Base-by-base conservation (phyloP, 2,329 filamentous ascomycete species). In the Rhynchosporium graminicola region DNA sequence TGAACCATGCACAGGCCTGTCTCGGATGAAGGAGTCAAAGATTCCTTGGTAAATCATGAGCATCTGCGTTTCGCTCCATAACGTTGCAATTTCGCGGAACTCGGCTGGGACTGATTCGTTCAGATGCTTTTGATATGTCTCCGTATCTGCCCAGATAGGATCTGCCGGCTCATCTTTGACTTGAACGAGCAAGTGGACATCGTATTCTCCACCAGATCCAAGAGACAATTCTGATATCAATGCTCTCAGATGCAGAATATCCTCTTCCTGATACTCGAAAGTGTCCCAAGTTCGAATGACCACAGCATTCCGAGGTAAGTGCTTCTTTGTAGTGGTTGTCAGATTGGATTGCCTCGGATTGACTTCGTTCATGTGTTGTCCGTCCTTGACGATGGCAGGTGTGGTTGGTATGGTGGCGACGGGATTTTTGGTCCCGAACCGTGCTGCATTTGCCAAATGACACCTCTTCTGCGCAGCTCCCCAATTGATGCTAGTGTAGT, bases 11-110 rank as follows among this genome's bases (percentile, higher is more conserved):
- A 97, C 87, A 1, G 91, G 90, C 61, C 96, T 82, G 57, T 89
- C 85, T 15, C 83, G 80, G 48, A 79, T 78, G 76, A 87, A 92
- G 51, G 90, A 85, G 66, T 96, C 91, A 72, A 91, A 88, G 31
- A 97, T 87, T 55, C 90, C 91, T 58, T 95, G 90, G 76, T 98
- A 99, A 70, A 96, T 83, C 62, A 92, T 85, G 59, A 89, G 82
- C 92, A 98, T 97, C 76, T 97, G 92, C 29, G 89, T 88, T 76
- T 96, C 92, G 0, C 91, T 95, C 95, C 95, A 99, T 6, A 98
- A 82, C 0, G 91, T 96, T 26, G 90, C 90, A 73, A 99, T 87
- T 52, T 91, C 91, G 68, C 85, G 88, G 77, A 99, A 97, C 73
- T 99, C 95, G 67, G 86, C 82, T 0, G 95, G 90, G 12, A 94